A percentile compares a stretch with the other conserved stretches of the same genome.
Conservation (phyloP, 2,329 filamentous ascomycete genomes). For the Microascus cirrosus region DNA sequence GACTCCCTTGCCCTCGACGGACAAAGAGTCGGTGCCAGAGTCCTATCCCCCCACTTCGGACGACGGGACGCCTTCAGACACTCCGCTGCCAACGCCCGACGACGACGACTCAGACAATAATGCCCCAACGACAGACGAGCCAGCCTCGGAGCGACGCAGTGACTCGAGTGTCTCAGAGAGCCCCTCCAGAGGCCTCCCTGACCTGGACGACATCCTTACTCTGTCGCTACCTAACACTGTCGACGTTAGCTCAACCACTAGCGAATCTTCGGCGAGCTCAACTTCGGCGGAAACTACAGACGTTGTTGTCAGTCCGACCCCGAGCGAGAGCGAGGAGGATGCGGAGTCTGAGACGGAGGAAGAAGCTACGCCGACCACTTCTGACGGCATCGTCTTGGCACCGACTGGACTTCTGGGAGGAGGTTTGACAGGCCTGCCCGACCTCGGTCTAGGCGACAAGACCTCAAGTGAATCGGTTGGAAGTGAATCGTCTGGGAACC, state of each 20-base stretch:
- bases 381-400: background rate
- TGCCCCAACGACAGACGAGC: background rate
- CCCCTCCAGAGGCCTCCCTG: conserved; percentile 10
- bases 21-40: background rate
- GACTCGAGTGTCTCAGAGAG: conserved; percentile 14
- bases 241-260: conserved; percentile 5
- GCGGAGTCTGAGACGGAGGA: background rate
- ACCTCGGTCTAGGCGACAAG: background rate
- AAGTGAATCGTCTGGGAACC: background rate
- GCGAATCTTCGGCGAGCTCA: background rate
- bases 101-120: background rate
- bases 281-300: background rate
- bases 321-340: background rate
- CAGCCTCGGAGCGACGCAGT: background rate
- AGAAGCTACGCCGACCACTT: background rate
- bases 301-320: background rate
- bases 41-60: background rate
- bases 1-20: background rate
- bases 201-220: conserved; percentile 8
- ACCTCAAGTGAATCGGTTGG: background rate
- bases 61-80: background rate
- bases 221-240: conserved; percentile 3
- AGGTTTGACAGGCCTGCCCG: background rate
- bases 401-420: background rate
- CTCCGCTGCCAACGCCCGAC: background rate